phyloP scores from a whole-genome alignment of 805 yeast species.

The Brettanomyces bruxellensis region DNA sequence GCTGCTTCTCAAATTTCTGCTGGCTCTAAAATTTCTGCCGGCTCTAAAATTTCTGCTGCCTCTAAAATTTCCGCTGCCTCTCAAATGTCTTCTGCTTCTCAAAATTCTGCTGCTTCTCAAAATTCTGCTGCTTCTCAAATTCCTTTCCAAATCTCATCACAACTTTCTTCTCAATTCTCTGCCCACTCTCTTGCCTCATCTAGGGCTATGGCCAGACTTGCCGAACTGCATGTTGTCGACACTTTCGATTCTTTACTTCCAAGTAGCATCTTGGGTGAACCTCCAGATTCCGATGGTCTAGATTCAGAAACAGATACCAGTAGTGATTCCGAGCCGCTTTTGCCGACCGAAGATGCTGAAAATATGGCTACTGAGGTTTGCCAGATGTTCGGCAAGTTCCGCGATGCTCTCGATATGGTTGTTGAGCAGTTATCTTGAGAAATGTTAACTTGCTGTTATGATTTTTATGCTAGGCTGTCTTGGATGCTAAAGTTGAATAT shows the following conservation, averaged over 20 bases:
- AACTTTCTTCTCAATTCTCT: no score
- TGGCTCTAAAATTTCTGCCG: no score
- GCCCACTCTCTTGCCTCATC: neutral
- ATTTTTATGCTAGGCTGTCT: no score
- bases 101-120: no score
- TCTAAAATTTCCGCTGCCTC: no score
- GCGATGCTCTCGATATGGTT: conserved; percentile 4
- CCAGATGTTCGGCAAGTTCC: conserved; percentile 4
- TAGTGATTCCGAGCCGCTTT: neutral
- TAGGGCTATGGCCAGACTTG: neutral
- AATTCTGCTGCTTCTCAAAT: no score
- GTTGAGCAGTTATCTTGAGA: conserved; percentile 3
- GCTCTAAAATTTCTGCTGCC: no score
- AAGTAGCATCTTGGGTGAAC: neutral
- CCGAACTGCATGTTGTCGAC: conserved; percentile 1
- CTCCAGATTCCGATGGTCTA: neutral
- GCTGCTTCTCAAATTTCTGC: no score
- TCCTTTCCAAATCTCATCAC: no score
- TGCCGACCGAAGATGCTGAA: conserved; percentile 2
- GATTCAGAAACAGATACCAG: neutral
- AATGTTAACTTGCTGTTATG: no score
- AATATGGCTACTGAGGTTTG: conserved; percentile 2
- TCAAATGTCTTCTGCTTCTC: no score
- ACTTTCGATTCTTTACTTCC: neutral
- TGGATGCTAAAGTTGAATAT: neutral